Evolutionary conservation across 768 basidiomycete genomes (phyloP), one percentile per base, ranked within the genome.

Genomic region (Leccinum variicolor): DNA sequence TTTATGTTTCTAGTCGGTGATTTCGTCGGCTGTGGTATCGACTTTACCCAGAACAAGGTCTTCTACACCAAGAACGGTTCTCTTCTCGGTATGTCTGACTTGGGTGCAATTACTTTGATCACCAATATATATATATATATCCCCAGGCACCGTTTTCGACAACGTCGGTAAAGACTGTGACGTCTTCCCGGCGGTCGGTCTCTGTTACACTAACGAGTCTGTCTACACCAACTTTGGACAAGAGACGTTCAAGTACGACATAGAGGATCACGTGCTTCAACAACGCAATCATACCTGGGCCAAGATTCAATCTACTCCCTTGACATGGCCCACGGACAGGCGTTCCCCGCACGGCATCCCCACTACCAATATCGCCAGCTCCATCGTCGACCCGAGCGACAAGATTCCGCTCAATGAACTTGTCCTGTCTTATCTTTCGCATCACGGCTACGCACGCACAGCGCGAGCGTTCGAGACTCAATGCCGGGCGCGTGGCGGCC

Each of bases 1-100:
- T 49, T 53, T 60, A 51, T 56, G 9, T 19, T 47, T 45, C 49
- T 57, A 95, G 94, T 85, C 46, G 90, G 89, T 8, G 96, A 99
- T 69, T 75, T 87, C 25, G 81, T 99, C 58, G 96, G 96, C 11
- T 96, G 94, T 66, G 96, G 96, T 1, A 81, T 98, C 57, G 93
- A 98, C 73, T 97, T 94, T 67, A 86, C 85, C 46, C 84, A 81
- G 19, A 81, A 90, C 56, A 79, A 81, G 55, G 86, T 85, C 0
- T 97, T 98, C 73, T 97, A 88, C 70, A 97, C 94, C 29, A 94
- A 90, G 76, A 96, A 96, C 58, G 91, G 92, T 13, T 71, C 77
- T 15, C 78, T 85, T 61, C 77, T 93, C 47, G 86, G 90, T 89
- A 66, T 23, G 63, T 41, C 19, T 15, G 14, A 29, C 29, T 43